Evolutionary conservation across 305 asterid genomes (phyloP), one percentile per base, ranked within the genome.

Genomic region (Solanum aculeatissimum): DNA sequence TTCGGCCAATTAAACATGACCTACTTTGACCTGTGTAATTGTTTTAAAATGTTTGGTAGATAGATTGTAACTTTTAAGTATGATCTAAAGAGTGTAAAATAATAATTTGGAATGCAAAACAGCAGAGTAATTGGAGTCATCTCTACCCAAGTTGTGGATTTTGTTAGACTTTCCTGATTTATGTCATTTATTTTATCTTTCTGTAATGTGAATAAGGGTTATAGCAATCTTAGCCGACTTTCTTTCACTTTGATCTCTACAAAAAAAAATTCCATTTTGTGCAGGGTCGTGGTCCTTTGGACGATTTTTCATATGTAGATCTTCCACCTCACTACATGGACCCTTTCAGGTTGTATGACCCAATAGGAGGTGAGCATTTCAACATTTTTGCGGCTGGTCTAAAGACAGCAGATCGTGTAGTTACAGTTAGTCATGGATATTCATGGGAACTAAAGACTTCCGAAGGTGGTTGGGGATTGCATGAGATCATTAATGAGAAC

Each of bases 391-490:
- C 98, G 0, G 99, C 99, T 4, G 99, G 98, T 84, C 82, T 97
- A 80, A 97, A 92, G 86, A 55, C 94, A 7, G 98, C 98, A 1
- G 98, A 97, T 75, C 98, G 98, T 16, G 83, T 93, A 11, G 96
- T 95, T 29, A 94, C 99, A 0, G 99, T 97, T 25, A 97, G 99
- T 62, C 97, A 91, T 55, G 98, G 96, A 65, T 97, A 97, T 74
- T 83, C 98, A 29, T 90, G 98, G 99, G 98, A 97, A 90, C 87
- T 97, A 27, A 97, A 92, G 90, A 95, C 98, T 66, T 40, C 90
- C 3, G 97, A 95, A 89, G 98, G 98, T 32, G 99, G 99, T 54
- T 94, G 98, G 99, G 99, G 99, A 77, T 90, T 97, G 54, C 94
- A 97, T 19, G 91, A 86, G 23, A 92, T 97, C 89, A 94, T 97